Evolutionary conservation across 2,329 filamentous ascomycete genomes (phyloP), one percentile per base, ranked within the genome.

Genomic region (Neophaeococcomyces mojaviensis): DNA sequence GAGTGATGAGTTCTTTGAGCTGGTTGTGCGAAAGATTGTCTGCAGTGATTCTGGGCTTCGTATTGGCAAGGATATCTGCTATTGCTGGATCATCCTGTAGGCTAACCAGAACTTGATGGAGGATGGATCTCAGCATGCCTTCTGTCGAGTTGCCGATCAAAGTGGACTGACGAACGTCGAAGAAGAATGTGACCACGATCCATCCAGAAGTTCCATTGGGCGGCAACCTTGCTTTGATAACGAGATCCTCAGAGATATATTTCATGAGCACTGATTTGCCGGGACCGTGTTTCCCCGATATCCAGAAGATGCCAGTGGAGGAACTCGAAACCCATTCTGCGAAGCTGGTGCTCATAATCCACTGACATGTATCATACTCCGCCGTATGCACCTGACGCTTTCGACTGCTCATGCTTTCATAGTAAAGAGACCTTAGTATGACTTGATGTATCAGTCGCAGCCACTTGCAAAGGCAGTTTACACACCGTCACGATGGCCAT

Each of bases 181-280:
- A 39, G 18, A n/a, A 39, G 10, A 26, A 20, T 7, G 12, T n/a
- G 5, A 26, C 22, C 9, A 39, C 10, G 5, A 22, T 7, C 37
- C 33, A 36, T 36, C 6, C 7, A 7, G 12, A 16, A 7, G 10
- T 8, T 8, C 8, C 7, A 16, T 36, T 8, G 19, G 12, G 33
- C 7, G 7, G 7, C 33, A 36, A 36, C 12, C n/a, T 36, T 16
- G n/a, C 33, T 16, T 8, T 8, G 33, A 8, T 16, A 8, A 7
- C 7, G 7, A 6, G 8, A 16, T 36, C 8, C 15, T 36, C 33
- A 6, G 7, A 7, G 6, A 53, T 30, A n/a, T 60, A 58, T 26
- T 55, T 56, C 39, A 70, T 54, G 26, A 70, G 46, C 1, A 64
- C 69, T 4, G 64, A 68, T 44, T 70, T 70, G 1, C 67, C 66